Evolutionary conservation across 495 filamentous ascomycete species (phyloP), one percentile per base, ranked within the genome.

Genomic region (Podospora fimiseda): DNA sequence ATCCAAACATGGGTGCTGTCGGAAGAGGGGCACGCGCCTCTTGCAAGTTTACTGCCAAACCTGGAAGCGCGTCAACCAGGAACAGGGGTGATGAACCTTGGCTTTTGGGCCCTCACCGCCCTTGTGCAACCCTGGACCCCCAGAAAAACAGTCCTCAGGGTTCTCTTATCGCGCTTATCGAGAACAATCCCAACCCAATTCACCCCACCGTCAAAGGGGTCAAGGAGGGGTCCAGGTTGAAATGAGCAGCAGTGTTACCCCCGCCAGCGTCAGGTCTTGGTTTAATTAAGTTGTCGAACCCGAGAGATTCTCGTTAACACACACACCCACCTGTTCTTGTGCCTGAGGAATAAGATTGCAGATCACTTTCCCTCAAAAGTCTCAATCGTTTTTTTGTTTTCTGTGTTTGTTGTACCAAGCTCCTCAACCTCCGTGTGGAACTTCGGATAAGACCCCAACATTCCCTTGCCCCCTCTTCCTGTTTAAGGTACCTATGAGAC

Each of bases 101-200:
- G n/a, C n/a, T n/a, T n/a, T n/a, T n/a, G n/a, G n/a, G n/a, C n/a
- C n/a, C n/a, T n/a, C n/a, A n/a, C n/a, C n/a, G n/a, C n/a, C n/a
- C n/a, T n/a, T n/a, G n/a, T n/a, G n/a, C n/a, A n/a, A n/a, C n/a
- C n/a, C n/a, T 19, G 21, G 19, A 45, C 43, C 43, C 19, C 43
- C 43, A 14, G 39, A 4, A 19, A 20, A 45, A 11, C 15, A 45
- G 43, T 20, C 43, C 14, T 45, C 44, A 47, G 44, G 22, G 44
- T 15, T 47, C 44, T 18, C 22, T 47, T 47, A 47, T 47, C 44
- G 44, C 21, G 11, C 21, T 47, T 27, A 47, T 47, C 23, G 23
- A 5, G 6, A 41, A 41, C 11, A 41, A 41, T 18, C 39, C 6
- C 39, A 41, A 14, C 39, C 39, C 14, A 41, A 6, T 41, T 41